Conservation (phyloP, 306 rosid species). For the Phaseolus lunatus region DNA sequence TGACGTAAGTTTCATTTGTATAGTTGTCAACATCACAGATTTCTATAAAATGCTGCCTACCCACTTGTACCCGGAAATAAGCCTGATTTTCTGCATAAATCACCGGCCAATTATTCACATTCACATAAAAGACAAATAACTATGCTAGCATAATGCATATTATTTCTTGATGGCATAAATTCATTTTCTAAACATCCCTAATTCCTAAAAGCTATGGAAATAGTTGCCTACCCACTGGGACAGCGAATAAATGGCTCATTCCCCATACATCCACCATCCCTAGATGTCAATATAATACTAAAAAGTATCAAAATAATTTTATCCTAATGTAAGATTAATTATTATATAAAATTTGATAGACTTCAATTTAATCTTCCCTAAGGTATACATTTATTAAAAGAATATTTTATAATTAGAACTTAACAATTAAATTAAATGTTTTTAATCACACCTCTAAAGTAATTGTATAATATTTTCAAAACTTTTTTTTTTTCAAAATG, state of each 20-base stretch:
- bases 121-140: neutral
- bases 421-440: neutral
- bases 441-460: neutral
- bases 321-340: neutral
- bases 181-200: slow-evolving; percentile 1
- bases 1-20: neutral
- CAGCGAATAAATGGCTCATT: neutral
- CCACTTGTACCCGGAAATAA: slow-evolving; percentile 15
- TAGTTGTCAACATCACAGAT: neutral
- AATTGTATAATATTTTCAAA: neutral
- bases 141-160: neutral
- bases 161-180: neutral
- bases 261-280: neutral
- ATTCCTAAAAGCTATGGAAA: neutral
- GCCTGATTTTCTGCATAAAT: neutral
- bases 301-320: neutral
- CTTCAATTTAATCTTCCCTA: neutral
- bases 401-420: neutral
- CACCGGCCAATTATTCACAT: neutral
- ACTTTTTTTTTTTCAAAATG: neutral
- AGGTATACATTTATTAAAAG: neutral
- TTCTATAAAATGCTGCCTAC: neutral
- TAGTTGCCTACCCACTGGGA: slow-evolving; percentile 2
- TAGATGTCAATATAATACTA: neutral
- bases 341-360: neutral